Evolutionary conservation across 2,329 filamentous ascomycete genomes (phyloP).

Genomic region (Pseudocercospora macadamiae): DNA sequence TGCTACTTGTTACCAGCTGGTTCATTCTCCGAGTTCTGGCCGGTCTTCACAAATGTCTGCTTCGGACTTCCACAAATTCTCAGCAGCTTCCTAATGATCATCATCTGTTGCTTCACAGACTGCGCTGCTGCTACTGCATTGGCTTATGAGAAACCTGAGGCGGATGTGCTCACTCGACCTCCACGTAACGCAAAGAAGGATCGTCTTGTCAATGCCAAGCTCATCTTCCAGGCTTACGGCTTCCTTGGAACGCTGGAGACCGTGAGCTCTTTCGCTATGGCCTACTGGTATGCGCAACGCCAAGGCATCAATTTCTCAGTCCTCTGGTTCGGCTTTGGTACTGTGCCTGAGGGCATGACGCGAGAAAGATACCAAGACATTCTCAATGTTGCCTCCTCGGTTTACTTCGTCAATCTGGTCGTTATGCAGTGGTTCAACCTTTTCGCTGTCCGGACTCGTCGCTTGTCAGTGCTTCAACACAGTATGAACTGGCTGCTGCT

Average conservation of each 20-base stretch:
- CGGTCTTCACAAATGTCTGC: conserved; percentile 71
- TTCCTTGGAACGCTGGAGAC: conserved; percentile 63
- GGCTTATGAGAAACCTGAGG: conserved; percentile 76
- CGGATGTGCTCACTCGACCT: conserved; percentile 70
- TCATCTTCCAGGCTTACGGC: conserved; percentile 73
- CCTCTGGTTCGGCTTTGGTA: conserved; percentile 69
- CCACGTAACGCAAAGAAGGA: conserved; percentile 71
- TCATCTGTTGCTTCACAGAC: conserved; percentile 71
- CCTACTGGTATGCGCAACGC: conserved; percentile 49
- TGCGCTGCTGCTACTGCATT: conserved; percentile 72
- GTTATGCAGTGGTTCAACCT: conserved; percentile 75
- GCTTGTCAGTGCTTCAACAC: conserved; percentile 70
- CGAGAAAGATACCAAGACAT: conserved; percentile 57
- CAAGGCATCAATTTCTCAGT: conserved; percentile 67
- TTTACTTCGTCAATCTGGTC: conserved; percentile 80
- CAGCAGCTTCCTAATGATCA: conserved; percentile 70
- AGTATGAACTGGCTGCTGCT: conserved; percentile 73
- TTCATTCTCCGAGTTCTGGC: conserved; percentile 75
- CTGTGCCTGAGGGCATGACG: conserved; percentile 51
- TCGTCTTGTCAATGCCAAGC: conserved; percentile 71
- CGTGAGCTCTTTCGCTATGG: conserved; percentile 48
- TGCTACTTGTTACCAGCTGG: conserved; percentile 75
- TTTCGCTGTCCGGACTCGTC: conserved; percentile 65
- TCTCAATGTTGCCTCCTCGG: conserved; percentile 67
- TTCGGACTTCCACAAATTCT: conserved; percentile 75